These are phyloP conservation scores for Corrigiola litoralis DNA, from an alignment of 179 eudicot species.

Conservation along the genomic window DNA sequence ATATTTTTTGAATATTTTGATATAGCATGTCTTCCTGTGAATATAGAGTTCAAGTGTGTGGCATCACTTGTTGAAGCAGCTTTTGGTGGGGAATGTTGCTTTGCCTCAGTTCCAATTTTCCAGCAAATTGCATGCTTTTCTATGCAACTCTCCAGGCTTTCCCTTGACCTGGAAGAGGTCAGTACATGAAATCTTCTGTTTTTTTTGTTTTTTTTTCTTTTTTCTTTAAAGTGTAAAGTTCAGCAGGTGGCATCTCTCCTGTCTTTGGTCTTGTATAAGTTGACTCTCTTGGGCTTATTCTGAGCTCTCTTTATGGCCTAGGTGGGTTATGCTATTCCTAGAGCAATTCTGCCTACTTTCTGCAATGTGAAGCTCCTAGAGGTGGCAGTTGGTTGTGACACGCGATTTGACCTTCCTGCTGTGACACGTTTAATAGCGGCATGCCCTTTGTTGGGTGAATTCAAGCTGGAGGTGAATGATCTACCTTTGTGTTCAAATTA, in stretches of 20 bases:
- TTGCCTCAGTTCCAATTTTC: neutral
- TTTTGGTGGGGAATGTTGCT: neutral
- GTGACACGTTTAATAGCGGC: neutral
- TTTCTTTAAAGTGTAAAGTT: too few species aligned
- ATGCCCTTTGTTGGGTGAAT: neutral
- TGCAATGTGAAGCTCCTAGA: neutral
- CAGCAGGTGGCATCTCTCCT: too few species aligned
- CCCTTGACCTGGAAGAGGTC: neutral
- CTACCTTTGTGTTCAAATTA: too few species aligned
- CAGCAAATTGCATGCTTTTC: constrained; percentile 4
- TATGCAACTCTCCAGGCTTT: neutral
- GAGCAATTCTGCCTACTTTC: neutral
- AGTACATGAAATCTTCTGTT: too few species aligned
- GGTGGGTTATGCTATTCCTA: neutral
- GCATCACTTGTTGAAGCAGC: constrained; percentile 4
- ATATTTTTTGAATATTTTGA: neutral
- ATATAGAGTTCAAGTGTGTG: neutral
- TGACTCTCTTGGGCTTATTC: too few species aligned
- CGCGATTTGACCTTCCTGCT: neutral
- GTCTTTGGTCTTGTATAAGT: too few species aligned
- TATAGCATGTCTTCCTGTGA: neutral
- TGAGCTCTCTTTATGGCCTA: too few species aligned
- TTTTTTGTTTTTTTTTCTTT: too few species aligned
- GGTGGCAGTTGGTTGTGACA: neutral
- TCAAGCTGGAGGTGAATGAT: neutral